Evolutionary conservation across 139 green algal genomes (phyloP).

Genomic region (Tetratostichococcus sp.): DNA sequence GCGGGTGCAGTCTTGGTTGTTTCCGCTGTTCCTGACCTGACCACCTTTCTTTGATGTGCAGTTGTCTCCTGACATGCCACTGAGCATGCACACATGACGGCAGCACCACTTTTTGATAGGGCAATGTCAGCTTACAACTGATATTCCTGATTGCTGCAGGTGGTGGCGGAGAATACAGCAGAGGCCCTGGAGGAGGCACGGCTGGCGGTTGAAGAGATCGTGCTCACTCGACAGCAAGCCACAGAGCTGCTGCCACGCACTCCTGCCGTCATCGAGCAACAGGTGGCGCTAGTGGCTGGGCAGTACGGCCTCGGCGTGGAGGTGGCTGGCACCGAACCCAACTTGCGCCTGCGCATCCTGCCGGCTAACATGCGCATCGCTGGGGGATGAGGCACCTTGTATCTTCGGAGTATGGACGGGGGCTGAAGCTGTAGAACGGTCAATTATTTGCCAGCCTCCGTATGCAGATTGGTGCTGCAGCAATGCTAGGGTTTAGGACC

Average conservation of each 20-base stretch:
- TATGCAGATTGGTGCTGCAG: too few species aligned
- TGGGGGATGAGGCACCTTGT: neutral
- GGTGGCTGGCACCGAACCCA: conserved; percentile 6
- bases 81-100: too few species aligned
- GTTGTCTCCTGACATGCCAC: too few species aligned
- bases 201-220: conserved; percentile 50
- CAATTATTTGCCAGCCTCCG: too few species aligned
- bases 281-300: conserved; percentile 15
- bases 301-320: conserved; percentile 15
- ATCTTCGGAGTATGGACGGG: too few species aligned
- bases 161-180: conserved; percentile 6
- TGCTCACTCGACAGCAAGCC: conserved; percentile 39
- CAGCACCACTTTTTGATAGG: too few species aligned
- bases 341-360: conserved; percentile 30
- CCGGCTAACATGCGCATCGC: neutral
- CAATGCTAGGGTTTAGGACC: too few species aligned
- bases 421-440: too few species aligned
- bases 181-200: conserved; percentile 59
- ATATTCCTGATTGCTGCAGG: neutral
- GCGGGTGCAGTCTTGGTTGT: neutral
- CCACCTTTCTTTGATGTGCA: too few species aligned
- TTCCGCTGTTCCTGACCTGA: too few species aligned
- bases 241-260: conserved; percentile 57
- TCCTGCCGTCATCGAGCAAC: conserved; percentile 24
- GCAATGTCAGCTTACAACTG: too few species aligned